phyloP scores from a whole-genome alignment of 164 flowering plant genomes.

The Echeveria elegans region DNA sequence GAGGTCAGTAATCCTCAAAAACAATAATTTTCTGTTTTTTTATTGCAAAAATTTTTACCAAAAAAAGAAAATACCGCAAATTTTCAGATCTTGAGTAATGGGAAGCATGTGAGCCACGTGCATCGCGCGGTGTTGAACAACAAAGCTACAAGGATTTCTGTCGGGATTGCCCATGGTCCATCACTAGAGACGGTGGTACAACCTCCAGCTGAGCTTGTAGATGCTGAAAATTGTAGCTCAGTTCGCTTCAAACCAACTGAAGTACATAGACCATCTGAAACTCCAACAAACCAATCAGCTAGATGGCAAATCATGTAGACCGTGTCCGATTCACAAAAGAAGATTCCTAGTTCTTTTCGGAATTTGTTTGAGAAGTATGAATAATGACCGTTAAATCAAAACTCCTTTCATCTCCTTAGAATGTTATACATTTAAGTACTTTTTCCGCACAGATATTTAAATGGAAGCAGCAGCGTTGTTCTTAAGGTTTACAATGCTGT shows the following conservation, averaged over 20 bases:
- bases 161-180: constrained; percentile 25
- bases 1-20: constrained; percentile 14
- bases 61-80: neutral
- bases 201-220: constrained; percentile 21
- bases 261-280: constrained; percentile 17
- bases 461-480: neutral
- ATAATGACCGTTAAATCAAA: no score
- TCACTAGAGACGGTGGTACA: constrained; percentile 19
- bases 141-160: constrained; percentile 20
- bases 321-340: constrained; percentile 8
- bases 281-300: constrained; percentile 21
- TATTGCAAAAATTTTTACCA: neutral
- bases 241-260: constrained; percentile 14
- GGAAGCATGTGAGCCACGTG: constrained; percentile 21
- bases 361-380: neutral
- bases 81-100: constrained; percentile 21
- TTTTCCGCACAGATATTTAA: neutral
- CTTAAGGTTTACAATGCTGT: constrained; percentile 19
- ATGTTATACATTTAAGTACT: neutral
- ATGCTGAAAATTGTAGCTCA: neutral
- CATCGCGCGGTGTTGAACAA: constrained; percentile 20
- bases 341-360: no score
- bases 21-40: neutral
- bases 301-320: constrained; percentile 20
- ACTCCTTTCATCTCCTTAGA: no score